Evolutionary conservation across 2,329 filamentous ascomycete genomes (phyloP).

Genomic region (Fusarium tuaranense): DNA sequence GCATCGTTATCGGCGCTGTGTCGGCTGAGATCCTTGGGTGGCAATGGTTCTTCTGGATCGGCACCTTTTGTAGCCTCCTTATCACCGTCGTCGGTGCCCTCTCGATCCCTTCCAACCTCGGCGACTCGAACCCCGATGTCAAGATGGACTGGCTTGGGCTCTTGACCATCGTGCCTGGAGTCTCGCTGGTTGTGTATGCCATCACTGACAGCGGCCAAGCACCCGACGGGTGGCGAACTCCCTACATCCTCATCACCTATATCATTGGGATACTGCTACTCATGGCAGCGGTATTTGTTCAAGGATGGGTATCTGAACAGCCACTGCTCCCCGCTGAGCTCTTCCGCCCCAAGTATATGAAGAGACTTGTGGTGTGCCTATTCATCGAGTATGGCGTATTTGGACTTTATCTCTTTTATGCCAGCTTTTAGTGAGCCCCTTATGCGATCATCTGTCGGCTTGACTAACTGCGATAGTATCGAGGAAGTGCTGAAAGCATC

Average conservation of each 20-base stretch:
- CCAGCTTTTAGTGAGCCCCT: slow-evolving; percentile 71
- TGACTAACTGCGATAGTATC: slow-evolving; percentile 57
- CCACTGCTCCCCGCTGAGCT: slow-evolving; percentile 78
- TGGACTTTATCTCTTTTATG: slow-evolving; percentile 76
- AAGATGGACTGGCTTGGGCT: slow-evolving; percentile 78
- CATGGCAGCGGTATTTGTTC: slow-evolving; percentile 71
- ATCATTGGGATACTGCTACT: slow-evolving; percentile 72
- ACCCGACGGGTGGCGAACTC: slow-evolving; percentile 75
- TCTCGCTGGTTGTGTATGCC: slow-evolving; percentile 78
- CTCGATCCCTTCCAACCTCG: slow-evolving; percentile 52
- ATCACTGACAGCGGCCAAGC: slow-evolving; percentile 80
- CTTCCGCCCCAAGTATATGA: slow-evolving; percentile 77
- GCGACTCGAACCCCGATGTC: slow-evolving; percentile 42
- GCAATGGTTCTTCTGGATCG: slow-evolving; percentile 79
- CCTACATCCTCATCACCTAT: slow-evolving; percentile 76
- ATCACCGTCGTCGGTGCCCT: slow-evolving; percentile 59
- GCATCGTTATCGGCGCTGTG: slow-evolving; percentile 75
- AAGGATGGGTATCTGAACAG: slow-evolving; percentile 75
- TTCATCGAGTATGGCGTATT: slow-evolving; percentile 76
- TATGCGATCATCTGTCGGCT: neutral
- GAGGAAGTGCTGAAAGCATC: slow-evolving; percentile 67
- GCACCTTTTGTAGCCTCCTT: slow-evolving; percentile 57
- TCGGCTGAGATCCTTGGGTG: slow-evolving; percentile 70
- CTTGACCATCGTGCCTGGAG: slow-evolving; percentile 69
- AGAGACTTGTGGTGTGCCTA: slow-evolving; percentile 67